Evolutionary conservation across 1,284 basidiomycete genomes (phyloP).

Genomic region (Gymnopus androsaceus): DNA sequence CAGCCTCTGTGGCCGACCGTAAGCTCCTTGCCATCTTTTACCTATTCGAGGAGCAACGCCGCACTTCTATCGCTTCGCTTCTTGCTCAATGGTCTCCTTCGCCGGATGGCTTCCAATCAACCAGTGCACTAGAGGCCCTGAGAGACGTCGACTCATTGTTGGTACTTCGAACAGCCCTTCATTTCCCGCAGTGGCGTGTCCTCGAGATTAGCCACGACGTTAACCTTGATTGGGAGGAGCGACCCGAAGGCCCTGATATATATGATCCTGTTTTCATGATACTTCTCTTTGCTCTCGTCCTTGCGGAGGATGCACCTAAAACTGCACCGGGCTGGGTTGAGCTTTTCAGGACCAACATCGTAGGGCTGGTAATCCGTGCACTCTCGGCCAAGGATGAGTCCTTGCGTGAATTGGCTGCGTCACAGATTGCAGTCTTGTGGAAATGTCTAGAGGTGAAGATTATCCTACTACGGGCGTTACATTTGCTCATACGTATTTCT

Average conservation of each 20-base stretch:
- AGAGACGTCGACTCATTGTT: slow-evolving; percentile 68
- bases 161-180: slow-evolving; percentile 73
- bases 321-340: slow-evolving; percentile 82
- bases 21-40: slow-evolving; percentile 74
- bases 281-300: slow-evolving; percentile 64
- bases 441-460: slow-evolving; percentile 54
- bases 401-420: slow-evolving; percentile 60
- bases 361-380: slow-evolving; percentile 74
- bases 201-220: slow-evolving; percentile 42
- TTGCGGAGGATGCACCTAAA: slow-evolving; percentile 57
- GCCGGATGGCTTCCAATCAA: slow-evolving; percentile 38
- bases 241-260: slow-evolving; percentile 38
- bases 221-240: slow-evolving; percentile 14
- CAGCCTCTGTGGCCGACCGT: slow-evolving; percentile 63
- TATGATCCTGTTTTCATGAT: slow-evolving; percentile 88
- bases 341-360: slow-evolving; percentile 79
- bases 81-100: slow-evolving; percentile 63
- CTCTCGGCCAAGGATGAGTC: slow-evolving; percentile 69
- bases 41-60: slow-evolving; percentile 76
- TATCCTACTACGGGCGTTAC: slow-evolving; percentile 1
- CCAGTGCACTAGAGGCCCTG: slow-evolving; percentile 63
- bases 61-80: slow-evolving; percentile 62
- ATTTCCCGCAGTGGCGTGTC: slow-evolving; percentile 66
- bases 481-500: slow-evolving; percentile 2
- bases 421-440: slow-evolving; percentile 57